Percentiles rank a stretch among this genome's conserved stretches.
phyloP scores from a whole-genome alignment of 1,139 yeast genomes.

The Taphrina wiesneri region DNA sequence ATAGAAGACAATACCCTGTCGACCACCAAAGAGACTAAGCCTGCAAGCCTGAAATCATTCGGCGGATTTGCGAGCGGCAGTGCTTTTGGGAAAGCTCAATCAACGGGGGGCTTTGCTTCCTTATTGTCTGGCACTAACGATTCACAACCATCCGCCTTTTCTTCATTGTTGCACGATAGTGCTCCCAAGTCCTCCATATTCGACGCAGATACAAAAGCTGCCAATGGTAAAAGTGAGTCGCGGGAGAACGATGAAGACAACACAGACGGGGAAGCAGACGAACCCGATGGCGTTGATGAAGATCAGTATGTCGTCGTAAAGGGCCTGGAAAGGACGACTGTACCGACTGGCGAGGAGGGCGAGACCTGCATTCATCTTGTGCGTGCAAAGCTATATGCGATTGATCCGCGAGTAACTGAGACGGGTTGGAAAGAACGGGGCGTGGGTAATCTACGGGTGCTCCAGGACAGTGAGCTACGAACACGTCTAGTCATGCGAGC shows the following conservation, averaged over 20 bases:
- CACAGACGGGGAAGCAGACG: neutral
- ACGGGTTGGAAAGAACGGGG: constrained; percentile 98
- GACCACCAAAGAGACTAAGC: too few relatives aligned
- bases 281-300: constrained; percentile 10
- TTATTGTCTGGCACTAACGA: neutral
- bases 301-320: constrained; percentile 32
- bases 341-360: constrained; percentile 80
- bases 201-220: neutral
- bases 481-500: constrained; percentile 70
- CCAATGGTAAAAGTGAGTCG: neutral
- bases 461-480: constrained; percentile 43
- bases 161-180: neutral
- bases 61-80: neutral
- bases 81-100: neutral
- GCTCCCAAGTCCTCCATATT: neutral
- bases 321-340: constrained; percentile 17
- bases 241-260: neutral
- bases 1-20: neutral
- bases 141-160: neutral
- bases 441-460: constrained; percentile 75
- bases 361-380: constrained; percentile 70
- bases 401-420: constrained; percentile 52
- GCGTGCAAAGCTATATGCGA: constrained; percentile 76
- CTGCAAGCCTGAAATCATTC: neutral
- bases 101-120: neutral